Evolutionary conservation across 139 green algal species (phyloP), one percentile per base, ranked within the genome.

Genomic region (Chlorella sp.): DNA sequence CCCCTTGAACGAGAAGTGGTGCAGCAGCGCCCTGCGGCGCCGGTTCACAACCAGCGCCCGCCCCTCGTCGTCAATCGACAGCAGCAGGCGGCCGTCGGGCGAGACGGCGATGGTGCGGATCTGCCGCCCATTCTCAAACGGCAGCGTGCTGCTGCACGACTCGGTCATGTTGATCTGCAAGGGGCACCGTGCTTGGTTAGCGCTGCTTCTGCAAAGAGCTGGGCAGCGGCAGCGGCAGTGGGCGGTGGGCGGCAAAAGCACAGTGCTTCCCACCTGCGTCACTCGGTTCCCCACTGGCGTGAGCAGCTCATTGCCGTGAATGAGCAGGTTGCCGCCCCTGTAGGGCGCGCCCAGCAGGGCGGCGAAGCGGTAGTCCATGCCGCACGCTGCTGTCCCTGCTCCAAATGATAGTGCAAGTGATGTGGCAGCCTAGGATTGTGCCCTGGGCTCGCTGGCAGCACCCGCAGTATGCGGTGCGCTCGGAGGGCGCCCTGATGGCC

Each of bases 261-360:
- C 56, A 70, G 19, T 22, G 22, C 44, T 41, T 22, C 44, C 17
- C 58, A 94, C 94, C 93, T 95, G 91, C 6, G 89, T 88, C 22
- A 99, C 89, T 2, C 96, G 84, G 76, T 99, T 99, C n/a, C 96
- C 97, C 14, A 98, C 92, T 24, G 96, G 90, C 0, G 93, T 93
- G 9, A 98, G 87, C 20, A 99, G 89, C 58, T 97, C 92, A 62
- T 94, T 92, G 30, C 88, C 93, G 22, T 93, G 83, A 5, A 99
- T 89, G 0, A 98, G 51, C 7, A 99, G 65, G 87, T 95, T 98
- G 43, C 96, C 97, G 30, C 97, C 97, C 16, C 97, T 81, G 77
- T 99, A 99, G 11, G 97, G 97, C 14, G 96, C 96, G 0, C 97
- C 97, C 36, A 99, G 85, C 48, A 99, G 69, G 81, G 96, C 98